Evolutionary conservation across 192 early-diverging fungal genomes (phyloP), one percentile per base, ranked within the genome.

Genomic region (Backusella westeae): DNA sequence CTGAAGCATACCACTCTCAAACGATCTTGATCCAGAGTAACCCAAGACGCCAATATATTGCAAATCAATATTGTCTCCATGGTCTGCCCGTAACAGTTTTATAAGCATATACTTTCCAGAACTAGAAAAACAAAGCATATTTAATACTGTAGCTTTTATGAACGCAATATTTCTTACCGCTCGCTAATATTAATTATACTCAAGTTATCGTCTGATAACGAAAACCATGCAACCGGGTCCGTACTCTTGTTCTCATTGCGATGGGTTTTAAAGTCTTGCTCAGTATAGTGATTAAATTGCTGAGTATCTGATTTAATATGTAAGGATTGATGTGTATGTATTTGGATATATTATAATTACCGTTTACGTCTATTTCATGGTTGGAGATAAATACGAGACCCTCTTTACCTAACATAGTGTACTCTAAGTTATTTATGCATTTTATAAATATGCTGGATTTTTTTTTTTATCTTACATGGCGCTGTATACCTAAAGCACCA

Each of bases 11-110:
- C 49, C 52, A 44, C 73, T 74, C 17, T 59, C 76, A 72, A 81
- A 81, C 3, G 76, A 77, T 12, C 80, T 26, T 34, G 80, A 38
- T 26, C 80, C 80, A 32, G 36, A 66, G 5, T 81, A 77, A 68
- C 87, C 87, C 63, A 89, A 80, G 19, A 89, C 38, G 0, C 87
- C 87, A 34, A 89, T 77, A 38, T 89, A 89, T 67, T 89, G 87
- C 1, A 89, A 75, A 69, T 89, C 87, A 81, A 89, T 89, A 76
- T 89, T 89, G 42, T 87, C 83, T 10, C 78, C 77, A 26, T 78
- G 72, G 46, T 80, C 75, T 1, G 84, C 78, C 23, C 87, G 65
- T 34, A 89, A 29, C 1, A 89, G 67, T 49, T 89, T 89, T 74
- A 89, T 83, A 6, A 87, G 42, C n/a, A 87, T 79, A 49, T 80